Evolutionary conservation across 441 rosid genomes (phyloP).

Genomic region (Iberis amara): DNA sequence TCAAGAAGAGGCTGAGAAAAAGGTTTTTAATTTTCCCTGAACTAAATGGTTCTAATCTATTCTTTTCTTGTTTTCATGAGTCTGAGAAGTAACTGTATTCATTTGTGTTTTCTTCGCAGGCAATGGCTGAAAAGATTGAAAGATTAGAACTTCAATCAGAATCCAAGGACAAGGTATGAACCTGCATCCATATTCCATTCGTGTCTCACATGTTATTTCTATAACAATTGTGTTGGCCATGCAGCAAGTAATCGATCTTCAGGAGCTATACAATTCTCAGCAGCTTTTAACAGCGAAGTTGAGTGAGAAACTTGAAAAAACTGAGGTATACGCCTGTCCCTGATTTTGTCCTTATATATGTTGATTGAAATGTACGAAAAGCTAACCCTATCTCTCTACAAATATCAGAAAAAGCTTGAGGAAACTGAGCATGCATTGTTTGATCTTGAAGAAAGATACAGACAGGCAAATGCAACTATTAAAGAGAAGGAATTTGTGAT

Average conservation of each 20-base stretch:
- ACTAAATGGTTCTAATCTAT: slow-evolving; percentile 5
- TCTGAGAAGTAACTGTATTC: slow-evolving; percentile 22
- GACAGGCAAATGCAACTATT: slow-evolving; percentile 85
- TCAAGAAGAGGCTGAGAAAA: slow-evolving; percentile 91
- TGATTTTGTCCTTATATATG: not conserved
- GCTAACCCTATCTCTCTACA: slow-evolving; percentile 15
- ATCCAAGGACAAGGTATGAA: slow-evolving; percentile 74
- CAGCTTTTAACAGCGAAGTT: slow-evolving; percentile 54
- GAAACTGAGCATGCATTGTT: slow-evolving; percentile 73
- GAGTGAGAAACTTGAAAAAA: slow-evolving; percentile 71
- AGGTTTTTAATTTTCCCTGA: slow-evolving; percentile 44
- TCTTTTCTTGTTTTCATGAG: not conserved
- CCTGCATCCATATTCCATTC: slow-evolving; percentile 6
- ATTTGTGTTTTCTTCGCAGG: slow-evolving; percentile 37
- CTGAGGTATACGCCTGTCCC: slow-evolving; percentile 49
- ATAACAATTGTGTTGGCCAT: slow-evolving; percentile 21
- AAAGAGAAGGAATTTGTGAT: slow-evolving; percentile 89
- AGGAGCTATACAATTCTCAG: slow-evolving; percentile 75
- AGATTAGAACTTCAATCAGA: slow-evolving; percentile 84
- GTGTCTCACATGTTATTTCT: slow-evolving; percentile 11
- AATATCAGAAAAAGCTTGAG: slow-evolving; percentile 72
- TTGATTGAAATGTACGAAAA: not conserved
- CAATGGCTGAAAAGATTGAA: slow-evolving; percentile 96
- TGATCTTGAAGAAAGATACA: slow-evolving; percentile 89
- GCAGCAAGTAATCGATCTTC: slow-evolving; percentile 80